Base-by-base conservation (phyloP, 2,329 filamentous ascomycete genomes). In the Ascochyta rabiei region DNA sequence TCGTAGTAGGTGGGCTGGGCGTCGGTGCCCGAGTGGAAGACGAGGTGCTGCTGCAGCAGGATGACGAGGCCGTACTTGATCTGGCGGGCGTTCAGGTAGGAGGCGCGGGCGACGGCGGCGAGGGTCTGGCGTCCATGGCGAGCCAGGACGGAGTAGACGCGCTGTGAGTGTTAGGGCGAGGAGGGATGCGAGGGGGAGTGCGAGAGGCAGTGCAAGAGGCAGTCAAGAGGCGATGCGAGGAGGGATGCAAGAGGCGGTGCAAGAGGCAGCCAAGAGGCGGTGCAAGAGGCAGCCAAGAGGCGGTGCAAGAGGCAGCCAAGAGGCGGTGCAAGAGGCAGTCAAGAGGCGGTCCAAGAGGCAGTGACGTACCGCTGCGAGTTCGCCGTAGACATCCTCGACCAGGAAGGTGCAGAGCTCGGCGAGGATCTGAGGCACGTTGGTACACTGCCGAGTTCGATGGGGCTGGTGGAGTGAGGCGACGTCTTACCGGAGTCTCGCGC, bases 381-480 rank as follows among this genome's bases (percentile, higher is more conserved):
- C 90, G 72, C 95, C 95, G 76, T 95, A 93, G 56, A 90, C 83
- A 74, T 97, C 92, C 72, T 92, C 87, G 61, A 98, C 88, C 60
- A 97, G 84, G 73, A 96, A 86, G 80, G 88, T 85, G 81, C 91
- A 96, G 72, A 98, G 90, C 84, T 97, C 91, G 70, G 89, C 86
- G 64, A 89, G 79, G 77, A 86, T 81, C 90, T 93, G 90, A 52
- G 40, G 30, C 44, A 21, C 16, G 63, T 72, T 86, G 83, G 60
- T n/a, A n/a, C n/a, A n/a, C n/a, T n/a, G n/a, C n/a, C n/a, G n/a
- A n/a, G n/a, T n/a, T n/a, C n/a, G n/a, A n/a, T n/a, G n/a, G n/a
- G n/a, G n/a, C n/a, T n/a, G n/a, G n/a, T n/a, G n/a, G n/a, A n/a
- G n/a, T n/a, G n/a, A n/a, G n/a, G n/a, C n/a, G n/a, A n/a, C n/a